Conservation (phyloP, 2,329 filamentous ascomycete genomes). For the Diaporthe citriasiana region DNA sequence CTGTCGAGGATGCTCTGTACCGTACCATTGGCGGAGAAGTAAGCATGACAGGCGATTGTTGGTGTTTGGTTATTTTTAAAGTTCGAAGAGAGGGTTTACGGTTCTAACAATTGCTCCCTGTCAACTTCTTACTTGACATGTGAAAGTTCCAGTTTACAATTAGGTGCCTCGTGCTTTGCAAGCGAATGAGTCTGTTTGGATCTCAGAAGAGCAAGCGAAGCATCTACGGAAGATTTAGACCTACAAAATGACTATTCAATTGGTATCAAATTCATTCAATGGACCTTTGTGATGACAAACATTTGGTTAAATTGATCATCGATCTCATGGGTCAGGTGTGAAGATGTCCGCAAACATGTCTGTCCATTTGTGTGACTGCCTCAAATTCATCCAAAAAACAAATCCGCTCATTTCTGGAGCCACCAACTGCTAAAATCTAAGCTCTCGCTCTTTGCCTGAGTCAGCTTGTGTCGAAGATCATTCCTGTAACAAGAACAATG, state of each 20-base stretch:
- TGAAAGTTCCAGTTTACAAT: no score
- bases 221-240: background rate
- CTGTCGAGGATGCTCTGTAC: no score
- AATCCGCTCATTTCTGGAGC: background rate
- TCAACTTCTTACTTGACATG: no score
- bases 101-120: no score
- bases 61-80: no score
- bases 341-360: background rate
- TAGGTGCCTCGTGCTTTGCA: no score
- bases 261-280: no score
- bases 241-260: no score
- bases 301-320: background rate
- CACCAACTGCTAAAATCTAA: background rate
- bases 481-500: background rate
- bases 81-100: no score
- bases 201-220: constrained; percentile 9
- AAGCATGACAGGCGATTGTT: no score
- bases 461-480: background rate
- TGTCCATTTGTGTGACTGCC: background rate
- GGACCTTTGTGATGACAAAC: background rate
- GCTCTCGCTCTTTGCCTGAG: background rate
- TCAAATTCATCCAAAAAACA: background rate
- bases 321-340: background rate
- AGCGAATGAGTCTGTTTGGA: no score
- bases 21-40: no score